phyloP scores from a whole-genome alignment of 2,329 filamentous ascomycete species.

The Colletotrichum aenigma region DNA sequence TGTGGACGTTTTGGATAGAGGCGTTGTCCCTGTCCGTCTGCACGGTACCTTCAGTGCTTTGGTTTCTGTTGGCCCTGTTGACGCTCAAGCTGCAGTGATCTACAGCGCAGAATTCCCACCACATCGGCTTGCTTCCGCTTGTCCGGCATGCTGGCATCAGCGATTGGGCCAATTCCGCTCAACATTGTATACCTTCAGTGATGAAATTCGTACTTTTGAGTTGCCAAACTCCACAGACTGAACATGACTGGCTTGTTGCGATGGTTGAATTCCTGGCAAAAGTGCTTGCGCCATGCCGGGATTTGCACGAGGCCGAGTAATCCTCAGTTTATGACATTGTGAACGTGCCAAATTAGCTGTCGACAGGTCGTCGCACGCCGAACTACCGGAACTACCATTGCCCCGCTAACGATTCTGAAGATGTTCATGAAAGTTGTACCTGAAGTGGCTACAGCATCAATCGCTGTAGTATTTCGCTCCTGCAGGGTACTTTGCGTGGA shows the following conservation, averaged over 20 bases:
- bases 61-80: neutral
- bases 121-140: neutral
- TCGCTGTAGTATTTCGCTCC: neutral
- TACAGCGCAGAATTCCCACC: neutral
- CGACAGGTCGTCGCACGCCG: neutral
- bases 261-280: neutral
- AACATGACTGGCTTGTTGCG: neutral
- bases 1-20: neutral
- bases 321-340: neutral
- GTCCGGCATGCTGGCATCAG: neutral
- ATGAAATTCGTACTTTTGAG: neutral
- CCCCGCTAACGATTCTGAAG: neutral
- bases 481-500: neutral
- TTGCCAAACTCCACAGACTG: neutral
- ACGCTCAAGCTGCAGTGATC: neutral
- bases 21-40: neutral
- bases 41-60: neutral
- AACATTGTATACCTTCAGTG: neutral
- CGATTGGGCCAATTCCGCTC: neutral
- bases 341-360: neutral
- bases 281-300: neutral
- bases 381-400: neutral
- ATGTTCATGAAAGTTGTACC: neutral
- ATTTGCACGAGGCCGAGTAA: neutral
- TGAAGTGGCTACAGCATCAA: neutral